These are phyloP conservation scores for Mortierella sp. DNA, from an alignment of 371 early-diverging fungal species.

Conservation along the genomic window DNA sequence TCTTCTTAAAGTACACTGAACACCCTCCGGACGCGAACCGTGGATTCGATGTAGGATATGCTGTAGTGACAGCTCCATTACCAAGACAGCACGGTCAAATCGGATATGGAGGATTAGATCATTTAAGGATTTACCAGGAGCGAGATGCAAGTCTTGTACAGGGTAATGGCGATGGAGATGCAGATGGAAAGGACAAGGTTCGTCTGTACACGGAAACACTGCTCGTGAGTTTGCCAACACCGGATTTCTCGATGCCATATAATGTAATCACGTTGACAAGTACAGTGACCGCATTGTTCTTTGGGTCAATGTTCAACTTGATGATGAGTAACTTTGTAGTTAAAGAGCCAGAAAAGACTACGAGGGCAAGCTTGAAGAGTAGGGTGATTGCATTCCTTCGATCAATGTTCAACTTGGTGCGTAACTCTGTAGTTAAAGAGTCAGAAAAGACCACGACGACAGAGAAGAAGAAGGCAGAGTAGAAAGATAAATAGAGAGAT, in stretches of 20 bases:
- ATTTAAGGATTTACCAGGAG: slow-evolving; percentile 42
- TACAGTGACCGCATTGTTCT: slow-evolving; percentile 94
- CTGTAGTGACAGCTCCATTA: slow-evolving; percentile 49
- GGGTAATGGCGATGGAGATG: neutral
- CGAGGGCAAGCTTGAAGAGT: too few relatives aligned
- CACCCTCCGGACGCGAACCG: slow-evolving; percentile 97
- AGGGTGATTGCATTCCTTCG: too few relatives aligned
- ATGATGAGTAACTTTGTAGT: slow-evolving; percentile 75
- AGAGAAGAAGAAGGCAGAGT: slow-evolving; percentile 7
- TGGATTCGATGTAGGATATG: slow-evolving; percentile 92
- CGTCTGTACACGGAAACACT: slow-evolving; percentile 87
- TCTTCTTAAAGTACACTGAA: slow-evolving; percentile 93
- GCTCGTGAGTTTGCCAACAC: slow-evolving; percentile 90
- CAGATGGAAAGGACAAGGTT: slow-evolving; percentile 43
- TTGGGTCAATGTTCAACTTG: slow-evolving; percentile 93
- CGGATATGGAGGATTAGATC: slow-evolving; percentile 41
- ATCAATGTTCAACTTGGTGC: slow-evolving; percentile 86
- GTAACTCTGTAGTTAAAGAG: slow-evolving; percentile 65
- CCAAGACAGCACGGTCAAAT: slow-evolving; percentile 46
- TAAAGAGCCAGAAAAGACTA: slow-evolving; percentile 39
- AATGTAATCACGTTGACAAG: slow-evolving; percentile 98
- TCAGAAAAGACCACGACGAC: slow-evolving; percentile 25
- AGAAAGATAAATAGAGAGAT: neutral
- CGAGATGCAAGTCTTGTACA: slow-evolving; percentile 34
- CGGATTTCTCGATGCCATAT: slow-evolving; percentile 99